phyloP scores from a whole-genome alignment of 441 rosid species.

The Lepidium campestre region DNA sequence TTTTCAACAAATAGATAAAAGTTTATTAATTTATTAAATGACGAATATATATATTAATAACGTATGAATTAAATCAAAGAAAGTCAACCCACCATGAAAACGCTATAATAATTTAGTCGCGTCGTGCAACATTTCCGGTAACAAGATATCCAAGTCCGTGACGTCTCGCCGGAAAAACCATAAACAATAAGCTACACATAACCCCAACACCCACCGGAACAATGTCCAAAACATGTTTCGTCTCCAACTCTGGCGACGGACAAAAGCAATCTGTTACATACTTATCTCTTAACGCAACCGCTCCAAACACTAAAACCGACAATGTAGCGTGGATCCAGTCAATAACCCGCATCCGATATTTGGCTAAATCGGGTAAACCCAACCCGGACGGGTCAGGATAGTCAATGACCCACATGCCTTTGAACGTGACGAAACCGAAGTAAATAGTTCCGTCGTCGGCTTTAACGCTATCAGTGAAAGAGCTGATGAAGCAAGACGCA shows the following conservation, averaged over 20 bases:
- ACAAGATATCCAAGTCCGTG: slow-evolving; percentile 59
- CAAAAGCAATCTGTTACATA: slow-evolving; percentile 41
- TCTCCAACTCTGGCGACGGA: slow-evolving; percentile 37
- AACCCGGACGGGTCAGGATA: slow-evolving; percentile 26
- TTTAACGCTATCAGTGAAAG: slow-evolving; percentile 54
- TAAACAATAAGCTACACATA: slow-evolving; percentile 44
- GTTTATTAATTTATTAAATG: neutral
- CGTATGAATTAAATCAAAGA: neutral
- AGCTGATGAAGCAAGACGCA: slow-evolving; percentile 53
- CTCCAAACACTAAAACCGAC: slow-evolving; percentile 52
- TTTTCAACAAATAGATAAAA: neutral
- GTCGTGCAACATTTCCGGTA: slow-evolving; percentile 27
- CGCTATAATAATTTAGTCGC: neutral
- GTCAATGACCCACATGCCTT: slow-evolving; percentile 49
- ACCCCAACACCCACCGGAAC: slow-evolving; percentile 57
- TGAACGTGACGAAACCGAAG: slow-evolving; percentile 47
- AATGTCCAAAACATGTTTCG: slow-evolving; percentile 43
- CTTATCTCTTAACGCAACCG: slow-evolving; percentile 53
- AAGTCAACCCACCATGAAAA: slow-evolving; percentile 9
- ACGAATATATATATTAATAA: neutral
- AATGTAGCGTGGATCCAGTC: slow-evolving; percentile 47
- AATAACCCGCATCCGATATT: slow-evolving; percentile 35
- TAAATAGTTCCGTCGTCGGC: slow-evolving; percentile 37
- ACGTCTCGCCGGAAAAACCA: slow-evolving; percentile 52
- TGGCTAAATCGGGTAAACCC: slow-evolving; percentile 43